A percentile compares a stretch with the other conserved stretches of the same genome.
Conservation (phyloP, 2,329 filamentous ascomycete genomes). For the Tolypocladium nubicola region DNA sequence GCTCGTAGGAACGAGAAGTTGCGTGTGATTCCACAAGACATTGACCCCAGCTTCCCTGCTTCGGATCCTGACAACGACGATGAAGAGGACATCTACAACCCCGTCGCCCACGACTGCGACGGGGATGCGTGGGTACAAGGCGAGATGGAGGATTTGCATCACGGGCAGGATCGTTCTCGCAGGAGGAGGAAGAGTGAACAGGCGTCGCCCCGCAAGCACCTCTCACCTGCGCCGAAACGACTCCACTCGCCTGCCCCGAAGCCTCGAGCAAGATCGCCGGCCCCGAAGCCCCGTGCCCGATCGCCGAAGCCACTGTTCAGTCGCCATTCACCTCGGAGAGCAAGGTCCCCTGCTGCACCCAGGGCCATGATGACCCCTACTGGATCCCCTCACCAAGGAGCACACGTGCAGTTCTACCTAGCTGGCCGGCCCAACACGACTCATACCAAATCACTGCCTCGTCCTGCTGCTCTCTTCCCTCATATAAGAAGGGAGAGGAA, state of each 20-base stretch:
- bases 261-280: conserved; percentile 16
- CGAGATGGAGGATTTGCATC: conserved; percentile 54
- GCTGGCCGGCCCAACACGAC: conserved; percentile 54
- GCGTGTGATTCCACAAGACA: conserved; percentile 81
- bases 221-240: conserved; percentile 30
- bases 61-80: conserved; percentile 85
- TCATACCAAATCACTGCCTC: conserved; percentile 79
- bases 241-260: conserved; percentile 26
- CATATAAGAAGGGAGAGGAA: conserved; percentile 34
- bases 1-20: conserved; percentile 74
- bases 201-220: conserved; percentile 32
- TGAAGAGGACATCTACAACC: conserved; percentile 56
- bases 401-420: conserved; percentile 25
- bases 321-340: conserved; percentile 2
- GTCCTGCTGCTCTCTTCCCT: conserved; percentile 61
- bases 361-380: conserved; percentile 19
- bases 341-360: conserved; percentile 1
- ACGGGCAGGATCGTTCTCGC: conserved; percentile 42
- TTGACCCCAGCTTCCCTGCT: conserved; percentile 93
- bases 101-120: conserved; percentile 52
- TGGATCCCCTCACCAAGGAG: conserved; percentile 27
- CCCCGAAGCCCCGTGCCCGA: conserved; percentile 36
- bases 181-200: conserved; percentile 39
- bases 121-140: conserved; percentile 61
- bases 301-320: conserved; percentile 29